Evolutionary conservation across 1,284 basidiomycete genomes (phyloP).

Genomic region (Phlebopus sp.): DNA sequence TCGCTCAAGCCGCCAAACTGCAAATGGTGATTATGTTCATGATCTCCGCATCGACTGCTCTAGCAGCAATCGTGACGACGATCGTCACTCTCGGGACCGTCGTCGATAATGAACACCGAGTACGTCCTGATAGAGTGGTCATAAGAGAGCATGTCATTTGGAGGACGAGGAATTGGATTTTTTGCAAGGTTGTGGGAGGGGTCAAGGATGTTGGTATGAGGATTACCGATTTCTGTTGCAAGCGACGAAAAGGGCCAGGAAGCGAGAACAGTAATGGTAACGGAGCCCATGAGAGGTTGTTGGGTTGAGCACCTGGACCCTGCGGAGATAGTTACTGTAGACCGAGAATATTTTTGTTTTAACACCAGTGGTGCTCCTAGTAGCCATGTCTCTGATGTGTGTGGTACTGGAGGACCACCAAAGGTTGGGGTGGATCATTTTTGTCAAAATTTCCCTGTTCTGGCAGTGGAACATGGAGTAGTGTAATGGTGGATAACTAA

Average conservation of each 20-base stretch:
- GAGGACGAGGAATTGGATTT: constrained; percentile 36
- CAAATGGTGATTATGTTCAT: constrained; percentile 94
- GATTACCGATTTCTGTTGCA: constrained; percentile 11
- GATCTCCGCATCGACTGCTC: constrained; percentile 74
- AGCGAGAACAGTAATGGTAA: not conserved
- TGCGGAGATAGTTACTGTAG: no score
- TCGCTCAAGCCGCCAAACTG: constrained; percentile 78
- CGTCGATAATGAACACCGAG: constrained; percentile 66
- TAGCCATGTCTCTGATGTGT: no score
- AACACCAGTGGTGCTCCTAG: no score
- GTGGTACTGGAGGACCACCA: no score
- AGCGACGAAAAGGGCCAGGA: constrained; percentile 3
- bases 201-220: constrained; percentile 4
- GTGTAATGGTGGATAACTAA: no score
- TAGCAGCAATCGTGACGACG: constrained; percentile 65
- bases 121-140: constrained; percentile 69
- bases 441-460: no score
- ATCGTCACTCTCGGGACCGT: constrained; percentile 57
- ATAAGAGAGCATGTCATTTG: constrained; percentile 47
- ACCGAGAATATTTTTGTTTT: no score
- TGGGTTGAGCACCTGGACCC: constrained; percentile 9
- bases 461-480: no score
- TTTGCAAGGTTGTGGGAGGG: constrained; percentile 15
- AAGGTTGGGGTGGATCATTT: no score
- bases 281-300: constrained; percentile 4